phyloP scores from a whole-genome alignment of 345 rosid species.

The Citrus hindsii region DNA sequence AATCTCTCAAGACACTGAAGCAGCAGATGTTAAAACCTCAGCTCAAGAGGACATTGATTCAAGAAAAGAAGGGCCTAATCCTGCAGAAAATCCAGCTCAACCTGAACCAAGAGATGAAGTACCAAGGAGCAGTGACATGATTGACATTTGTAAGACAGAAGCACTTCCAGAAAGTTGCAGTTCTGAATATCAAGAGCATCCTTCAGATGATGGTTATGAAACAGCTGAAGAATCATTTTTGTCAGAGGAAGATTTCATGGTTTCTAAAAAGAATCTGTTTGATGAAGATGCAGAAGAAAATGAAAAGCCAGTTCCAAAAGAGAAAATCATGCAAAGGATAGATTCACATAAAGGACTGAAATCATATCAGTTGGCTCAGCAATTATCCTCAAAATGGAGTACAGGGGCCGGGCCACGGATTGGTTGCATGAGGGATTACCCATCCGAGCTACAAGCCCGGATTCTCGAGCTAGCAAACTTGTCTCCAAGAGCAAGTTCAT shows the following conservation, averaged over 20 bases:
- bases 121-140: constrained; percentile 23
- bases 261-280: constrained; percentile 53
- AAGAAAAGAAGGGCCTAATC: constrained; percentile 10
- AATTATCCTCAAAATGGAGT: constrained; percentile 74
- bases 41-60: constrained; percentile 14
- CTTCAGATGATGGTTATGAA: constrained; percentile 66
- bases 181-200: constrained; percentile 14
- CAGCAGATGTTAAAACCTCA: constrained; percentile 16
- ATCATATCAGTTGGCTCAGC: constrained; percentile 75
- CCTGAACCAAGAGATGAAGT: constrained; percentile 28
- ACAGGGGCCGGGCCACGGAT: constrained; percentile 96
- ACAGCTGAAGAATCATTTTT: constrained; percentile 66
- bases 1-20: constrained; percentile 19
- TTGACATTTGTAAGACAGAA: constrained; percentile 21
- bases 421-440: constrained; percentile 96
- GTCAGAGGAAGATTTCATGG: constrained; percentile 68
- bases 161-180: constrained; percentile 6
- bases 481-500: constrained; percentile 55
- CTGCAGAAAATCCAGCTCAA: constrained; percentile 17
- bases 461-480: constrained; percentile 68
- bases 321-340: constrained; percentile 69
- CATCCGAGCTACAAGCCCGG: constrained; percentile 65
- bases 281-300: constrained; percentile 57
- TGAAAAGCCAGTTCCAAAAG: constrained; percentile 52
- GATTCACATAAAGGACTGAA: constrained; percentile 70